A percentile compares a stretch with the other conserved stretches of the same genome.
phyloP scores from a whole-genome alignment of 2,329 filamentous ascomycete genomes.

The Dactylellina sp. region DNA sequence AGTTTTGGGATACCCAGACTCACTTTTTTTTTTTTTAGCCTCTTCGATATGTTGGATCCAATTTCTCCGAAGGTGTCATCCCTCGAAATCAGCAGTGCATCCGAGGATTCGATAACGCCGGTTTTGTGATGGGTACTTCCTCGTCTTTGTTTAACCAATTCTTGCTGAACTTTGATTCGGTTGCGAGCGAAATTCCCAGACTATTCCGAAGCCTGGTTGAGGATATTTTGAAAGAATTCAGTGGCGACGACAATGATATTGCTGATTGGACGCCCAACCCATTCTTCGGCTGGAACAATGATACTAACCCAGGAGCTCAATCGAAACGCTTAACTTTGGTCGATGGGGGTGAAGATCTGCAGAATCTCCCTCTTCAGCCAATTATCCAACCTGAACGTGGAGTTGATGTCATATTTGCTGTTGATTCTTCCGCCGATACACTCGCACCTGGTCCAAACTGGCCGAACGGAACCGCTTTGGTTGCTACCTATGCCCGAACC shows the following conservation, averaged over 20 bases:
- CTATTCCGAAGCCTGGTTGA: conserved; percentile 68
- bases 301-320: conserved; percentile 71
- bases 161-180: conserved; percentile 72
- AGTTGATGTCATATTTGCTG: conserved; percentile 85
- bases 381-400: conserved; percentile 77
- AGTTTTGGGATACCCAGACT: conserved; percentile 67
- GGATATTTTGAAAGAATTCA: conserved; percentile 66
- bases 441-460: conserved; percentile 67
- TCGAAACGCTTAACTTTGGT: conserved; percentile 74
- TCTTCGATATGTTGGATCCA: conserved; percentile 77
- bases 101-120: conserved; percentile 82
- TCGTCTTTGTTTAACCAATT: conserved; percentile 86
- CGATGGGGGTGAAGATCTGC: conserved; percentile 80
- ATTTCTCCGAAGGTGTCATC: conserved; percentile 73
- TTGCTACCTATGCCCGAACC: conserved; percentile 79
- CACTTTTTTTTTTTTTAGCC: conserved; percentile 66
- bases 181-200: conserved; percentile 64
- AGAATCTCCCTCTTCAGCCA: conserved; percentile 83
- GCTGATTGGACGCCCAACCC: conserved; percentile 81
- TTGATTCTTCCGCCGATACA: conserved; percentile 82
- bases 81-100: conserved; percentile 72
- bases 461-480: conserved; percentile 81
- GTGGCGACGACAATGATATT: conserved; percentile 74
- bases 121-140: conserved; percentile 86
- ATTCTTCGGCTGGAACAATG: conserved; percentile 75